These are phyloP conservation scores for Neolentinus lepideus DNA, from an alignment of 1,284 basidiomycete genomes.

Conservation along the genomic window DNA sequence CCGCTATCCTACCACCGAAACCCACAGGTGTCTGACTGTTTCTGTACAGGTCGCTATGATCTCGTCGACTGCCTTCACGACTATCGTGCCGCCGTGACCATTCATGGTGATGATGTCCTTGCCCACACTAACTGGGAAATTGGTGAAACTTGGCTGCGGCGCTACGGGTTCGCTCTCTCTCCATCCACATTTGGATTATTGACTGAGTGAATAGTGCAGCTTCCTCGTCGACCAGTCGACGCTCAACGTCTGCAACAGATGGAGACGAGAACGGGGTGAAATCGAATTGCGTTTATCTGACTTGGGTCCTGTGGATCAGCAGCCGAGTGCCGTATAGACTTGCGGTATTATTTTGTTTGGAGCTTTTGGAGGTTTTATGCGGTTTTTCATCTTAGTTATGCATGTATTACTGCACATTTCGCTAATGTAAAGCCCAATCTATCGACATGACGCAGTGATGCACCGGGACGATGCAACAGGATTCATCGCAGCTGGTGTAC, in stretches of 20 bases:
- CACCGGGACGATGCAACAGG: too few relatives aligned
- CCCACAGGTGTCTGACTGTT: conserved; percentile 14
- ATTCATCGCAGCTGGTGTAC: too few relatives aligned
- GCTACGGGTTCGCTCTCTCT: conserved; percentile 58
- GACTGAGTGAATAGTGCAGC: conserved; percentile 27
- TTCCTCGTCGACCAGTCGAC: conserved; percentile 65
- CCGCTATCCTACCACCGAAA: background rate
- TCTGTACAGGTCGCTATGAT: conserved; percentile 59
- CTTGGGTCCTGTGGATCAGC: conserved; percentile 38
- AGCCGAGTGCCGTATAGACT: conserved; percentile 20
- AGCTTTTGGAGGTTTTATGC: background rate
- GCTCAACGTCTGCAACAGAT: conserved; percentile 61
- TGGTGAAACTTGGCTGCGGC: conserved; percentile 71
- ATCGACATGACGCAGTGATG: too few relatives aligned
- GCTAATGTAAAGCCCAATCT: too few relatives aligned
- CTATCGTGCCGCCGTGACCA: conserved; percentile 55
- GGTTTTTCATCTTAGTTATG: too few relatives aligned
- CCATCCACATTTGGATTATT: background rate
- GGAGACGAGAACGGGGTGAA: conserved; percentile 72
- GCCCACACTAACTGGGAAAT: conserved; percentile 88
- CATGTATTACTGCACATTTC: conserved; percentile 4
- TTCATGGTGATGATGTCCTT: conserved; percentile 86
- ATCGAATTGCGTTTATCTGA: conserved; percentile 52
- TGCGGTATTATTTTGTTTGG: conserved; percentile 10
- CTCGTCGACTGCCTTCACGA: conserved; percentile 71